A percentile compares a stretch with the other conserved stretches of the same genome.
Conservation (phyloP, 495 filamentous ascomycete genomes). For the Melanomma pulvis-pyrius region DNA sequence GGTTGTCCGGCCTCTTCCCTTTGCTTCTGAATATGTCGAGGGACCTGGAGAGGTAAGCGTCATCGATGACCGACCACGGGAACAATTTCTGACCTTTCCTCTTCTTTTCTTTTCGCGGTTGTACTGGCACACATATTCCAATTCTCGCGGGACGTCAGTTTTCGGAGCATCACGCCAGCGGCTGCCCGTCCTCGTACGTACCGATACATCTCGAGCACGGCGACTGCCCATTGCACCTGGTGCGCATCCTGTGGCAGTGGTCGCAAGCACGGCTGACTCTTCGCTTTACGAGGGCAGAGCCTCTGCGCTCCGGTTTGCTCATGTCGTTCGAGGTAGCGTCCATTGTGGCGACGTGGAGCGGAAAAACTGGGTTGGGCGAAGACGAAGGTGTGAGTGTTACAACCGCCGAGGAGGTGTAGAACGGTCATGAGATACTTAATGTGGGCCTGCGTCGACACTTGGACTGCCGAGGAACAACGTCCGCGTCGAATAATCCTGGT, state of each 20-base stretch:
- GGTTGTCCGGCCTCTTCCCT: constrained; percentile 26
- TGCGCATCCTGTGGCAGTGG: constrained; percentile 34
- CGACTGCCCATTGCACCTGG: constrained; percentile 34
- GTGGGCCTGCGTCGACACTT: constrained; percentile 29
- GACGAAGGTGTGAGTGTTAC: constrained; percentile 4
- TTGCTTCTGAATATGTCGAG: constrained; percentile 35
- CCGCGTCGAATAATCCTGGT: constrained; percentile 26
- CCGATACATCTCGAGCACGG: constrained; percentile 38
- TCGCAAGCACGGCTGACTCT: constrained; percentile 38
- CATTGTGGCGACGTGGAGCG: constrained; percentile 17
- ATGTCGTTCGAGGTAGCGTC: constrained; percentile 1
- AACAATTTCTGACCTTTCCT: constrained; percentile 23
- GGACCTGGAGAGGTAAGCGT: constrained; percentile 16
- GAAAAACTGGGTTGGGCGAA: constrained; percentile 5
- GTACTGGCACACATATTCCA: constrained; percentile 35
- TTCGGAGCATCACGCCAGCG: not conserved
- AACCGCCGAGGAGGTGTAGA: constrained; percentile 12
- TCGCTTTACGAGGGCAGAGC: constrained; percentile 26
- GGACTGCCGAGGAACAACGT: constrained; percentile 36
- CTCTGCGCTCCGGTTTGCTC: constrained; percentile 18
- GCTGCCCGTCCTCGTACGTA: constrained; percentile 11
- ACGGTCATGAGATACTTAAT: constrained; percentile 32
- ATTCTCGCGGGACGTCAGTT: constrained; percentile 20
- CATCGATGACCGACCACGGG: not conserved
- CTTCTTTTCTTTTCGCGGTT: constrained; percentile 34